Percentiles rank a stretch among this genome's conserved stretches.
phyloP scores from a whole-genome alignment of 2,329 filamentous ascomycete genomes.

The Pyrenophora tritici-repentis region DNA sequence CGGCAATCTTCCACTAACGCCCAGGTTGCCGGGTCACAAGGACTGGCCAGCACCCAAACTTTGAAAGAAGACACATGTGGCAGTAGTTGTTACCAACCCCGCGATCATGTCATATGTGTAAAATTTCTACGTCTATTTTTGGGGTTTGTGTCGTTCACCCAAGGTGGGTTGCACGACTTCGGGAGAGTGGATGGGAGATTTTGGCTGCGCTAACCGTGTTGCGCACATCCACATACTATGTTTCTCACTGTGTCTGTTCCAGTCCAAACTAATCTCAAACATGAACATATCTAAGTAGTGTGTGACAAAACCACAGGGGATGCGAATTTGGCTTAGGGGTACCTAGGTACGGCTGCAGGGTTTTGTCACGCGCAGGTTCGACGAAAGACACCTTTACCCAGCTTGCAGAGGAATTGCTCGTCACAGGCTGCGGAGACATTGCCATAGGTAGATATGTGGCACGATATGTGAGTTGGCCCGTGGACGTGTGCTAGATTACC shows the following conservation, averaged over 20 bases:
- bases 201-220: neutral
- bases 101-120: neutral
- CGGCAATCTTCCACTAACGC: neutral
- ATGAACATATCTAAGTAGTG: slow-evolving; percentile 45
- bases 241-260: too few relatives aligned
- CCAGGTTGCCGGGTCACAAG: neutral
- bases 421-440: slow-evolving; percentile 42
- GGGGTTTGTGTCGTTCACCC: too few relatives aligned
- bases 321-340: slow-evolving; percentile 53
- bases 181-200: too few relatives aligned
- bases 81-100: neutral
- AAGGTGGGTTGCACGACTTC: too few relatives aligned
- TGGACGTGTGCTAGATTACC: neutral
- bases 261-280: too few relatives aligned
- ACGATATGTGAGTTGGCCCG: too few relatives aligned
- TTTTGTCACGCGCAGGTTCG: slow-evolving; percentile 50
- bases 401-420: slow-evolving; percentile 34
- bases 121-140: neutral
- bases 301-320: slow-evolving; percentile 55
- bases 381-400: slow-evolving; percentile 54
- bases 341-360: slow-evolving; percentile 55
- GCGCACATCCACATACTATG: slow-evolving; percentile 37
- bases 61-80: neutral
- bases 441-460: slow-evolving; percentile 40
- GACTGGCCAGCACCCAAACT: neutral